These are phyloP conservation scores for Coemansia sp. DNA, from an alignment of 192 early-diverging fungal genomes.

Conservation along the genomic window DNA sequence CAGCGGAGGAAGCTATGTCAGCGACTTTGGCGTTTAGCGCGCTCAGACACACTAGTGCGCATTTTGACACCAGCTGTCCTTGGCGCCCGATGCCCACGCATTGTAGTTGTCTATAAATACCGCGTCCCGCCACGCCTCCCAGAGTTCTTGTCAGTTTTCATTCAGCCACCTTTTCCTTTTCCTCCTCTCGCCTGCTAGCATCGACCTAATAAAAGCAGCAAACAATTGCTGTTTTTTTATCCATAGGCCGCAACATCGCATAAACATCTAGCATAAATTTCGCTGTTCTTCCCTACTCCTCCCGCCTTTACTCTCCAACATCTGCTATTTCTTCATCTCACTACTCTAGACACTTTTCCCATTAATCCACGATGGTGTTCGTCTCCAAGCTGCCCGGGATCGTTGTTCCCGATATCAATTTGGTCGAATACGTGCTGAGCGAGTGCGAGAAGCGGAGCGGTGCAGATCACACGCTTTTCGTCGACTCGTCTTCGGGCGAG, in stretches of 20 bases:
- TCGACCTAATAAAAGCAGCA: not conserved
- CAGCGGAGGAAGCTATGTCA: not conserved
- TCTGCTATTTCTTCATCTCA: not conserved
- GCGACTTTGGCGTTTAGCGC: not conserved
- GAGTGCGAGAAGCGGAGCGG: slow-evolving; percentile 15
- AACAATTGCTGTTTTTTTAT: not conserved
- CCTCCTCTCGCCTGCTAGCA: not conserved
- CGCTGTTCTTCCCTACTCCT: not conserved
- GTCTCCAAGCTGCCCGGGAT: slow-evolving; percentile 35
- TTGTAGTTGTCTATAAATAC: not conserved
- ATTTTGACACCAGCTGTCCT: not conserved
- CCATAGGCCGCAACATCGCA: not conserved
- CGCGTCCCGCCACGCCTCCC: not conserved
- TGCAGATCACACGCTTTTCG: slow-evolving; percentile 29
- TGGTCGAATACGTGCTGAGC: slow-evolving; percentile 29
- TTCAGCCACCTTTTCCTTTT: not conserved
- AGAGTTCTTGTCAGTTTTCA: slow-evolving; percentile 2
- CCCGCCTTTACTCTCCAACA: no score
- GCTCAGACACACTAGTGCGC: not conserved
- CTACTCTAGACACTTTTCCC: not conserved
- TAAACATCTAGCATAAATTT: not conserved
- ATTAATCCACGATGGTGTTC: slow-evolving; percentile 14
- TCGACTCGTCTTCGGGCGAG: slow-evolving; percentile 30
- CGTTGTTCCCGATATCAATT: slow-evolving; percentile 20
- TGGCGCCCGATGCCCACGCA: not conserved